Percentiles rank a stretch among this genome's conserved stretches.
These are phyloP conservation scores for Cinnamomum chago DNA, from an alignment of 164 flowering plant species.

Conservation along the genomic window DNA sequence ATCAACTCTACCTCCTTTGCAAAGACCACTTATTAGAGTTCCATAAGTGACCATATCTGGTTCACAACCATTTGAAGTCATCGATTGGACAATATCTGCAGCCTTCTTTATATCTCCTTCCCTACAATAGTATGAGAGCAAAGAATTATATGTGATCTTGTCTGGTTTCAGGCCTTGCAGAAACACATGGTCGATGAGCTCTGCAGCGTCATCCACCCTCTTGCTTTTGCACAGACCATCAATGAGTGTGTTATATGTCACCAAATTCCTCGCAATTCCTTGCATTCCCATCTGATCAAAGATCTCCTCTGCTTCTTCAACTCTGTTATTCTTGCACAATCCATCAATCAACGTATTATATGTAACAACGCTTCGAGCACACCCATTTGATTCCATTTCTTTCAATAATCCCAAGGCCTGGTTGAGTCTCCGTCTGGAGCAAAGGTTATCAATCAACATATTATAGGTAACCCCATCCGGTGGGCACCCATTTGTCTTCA, in stretches of 20 bases:
- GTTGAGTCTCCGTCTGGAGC: slow-evolving; percentile 50
- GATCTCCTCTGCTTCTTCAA: slow-evolving; percentile 80
- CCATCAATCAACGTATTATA: slow-evolving; percentile 83
- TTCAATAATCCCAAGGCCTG: slow-evolving; percentile 63
- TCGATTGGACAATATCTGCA: slow-evolving; percentile 68
- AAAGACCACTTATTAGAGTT: slow-evolving; percentile 65
- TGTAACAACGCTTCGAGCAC: slow-evolving; percentile 62
- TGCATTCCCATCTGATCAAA: slow-evolving; percentile 88
- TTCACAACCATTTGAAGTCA: slow-evolving; percentile 74
- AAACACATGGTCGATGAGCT: slow-evolving; percentile 85
- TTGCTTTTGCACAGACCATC: slow-evolving; percentile 68
- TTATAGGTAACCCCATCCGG: slow-evolving; percentile 86
- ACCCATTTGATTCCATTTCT: slow-evolving; percentile 80
- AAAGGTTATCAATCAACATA: slow-evolving; percentile 64
- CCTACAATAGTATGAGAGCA: slow-evolving; percentile 62
- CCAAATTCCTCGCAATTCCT: slow-evolving; percentile 68
- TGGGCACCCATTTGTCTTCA: slow-evolving; percentile 61
- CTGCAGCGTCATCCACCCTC: slow-evolving; percentile 67
- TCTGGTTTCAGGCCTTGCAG: slow-evolving; percentile 79
- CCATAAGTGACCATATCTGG: slow-evolving; percentile 82
- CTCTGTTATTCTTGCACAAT: slow-evolving; percentile 60
- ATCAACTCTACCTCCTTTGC: slow-evolving; percentile 67
- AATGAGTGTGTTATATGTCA: slow-evolving; percentile 79
- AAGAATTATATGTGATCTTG: slow-evolving; percentile 74
- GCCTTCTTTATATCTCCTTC: slow-evolving; percentile 75